phyloP scores from a whole-genome alignment of 495 filamentous ascomycete genomes.

The Cudoniella acicularis region DNA sequence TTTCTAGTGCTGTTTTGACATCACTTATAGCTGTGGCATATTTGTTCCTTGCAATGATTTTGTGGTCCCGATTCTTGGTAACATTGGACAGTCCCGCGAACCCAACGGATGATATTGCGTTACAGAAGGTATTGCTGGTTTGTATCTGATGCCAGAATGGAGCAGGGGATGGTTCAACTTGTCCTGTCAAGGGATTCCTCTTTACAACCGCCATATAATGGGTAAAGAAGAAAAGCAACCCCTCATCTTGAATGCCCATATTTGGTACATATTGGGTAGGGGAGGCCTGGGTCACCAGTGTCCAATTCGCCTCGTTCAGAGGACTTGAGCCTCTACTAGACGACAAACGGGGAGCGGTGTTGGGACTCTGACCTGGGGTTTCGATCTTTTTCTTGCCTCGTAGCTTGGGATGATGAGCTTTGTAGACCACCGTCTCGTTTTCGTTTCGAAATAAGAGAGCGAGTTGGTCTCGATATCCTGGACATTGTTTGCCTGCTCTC shows the following conservation, averaged over 20 bases:
- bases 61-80: constrained; percentile 6
- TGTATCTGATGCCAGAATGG: background rate
- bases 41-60: constrained; percentile 16
- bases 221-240: constrained; percentile 21
- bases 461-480: constrained; percentile 66
- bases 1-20: constrained; percentile 2
- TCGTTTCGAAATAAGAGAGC: constrained; percentile 71
- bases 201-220: background rate
- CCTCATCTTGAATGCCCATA: constrained; percentile 8
- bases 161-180: background rate
- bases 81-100: constrained; percentile 22
- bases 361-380: background rate
- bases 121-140: constrained; percentile 4
- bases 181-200: background rate
- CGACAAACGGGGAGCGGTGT: background rate
- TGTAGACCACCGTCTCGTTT: constrained; percentile 61
- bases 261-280: background rate
- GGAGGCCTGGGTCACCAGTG: background rate
- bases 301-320: background rate
- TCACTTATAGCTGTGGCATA: constrained; percentile 8
- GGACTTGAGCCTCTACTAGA: background rate
- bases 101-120: constrained; percentile 21
- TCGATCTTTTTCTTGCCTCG: background rate
- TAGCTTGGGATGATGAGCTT: constrained; percentile 34
- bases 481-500: constrained; percentile 57